phyloP scores from a whole-genome alignment of 2,329 filamentous ascomycete genomes.

The Myotisia sp. region DNA sequence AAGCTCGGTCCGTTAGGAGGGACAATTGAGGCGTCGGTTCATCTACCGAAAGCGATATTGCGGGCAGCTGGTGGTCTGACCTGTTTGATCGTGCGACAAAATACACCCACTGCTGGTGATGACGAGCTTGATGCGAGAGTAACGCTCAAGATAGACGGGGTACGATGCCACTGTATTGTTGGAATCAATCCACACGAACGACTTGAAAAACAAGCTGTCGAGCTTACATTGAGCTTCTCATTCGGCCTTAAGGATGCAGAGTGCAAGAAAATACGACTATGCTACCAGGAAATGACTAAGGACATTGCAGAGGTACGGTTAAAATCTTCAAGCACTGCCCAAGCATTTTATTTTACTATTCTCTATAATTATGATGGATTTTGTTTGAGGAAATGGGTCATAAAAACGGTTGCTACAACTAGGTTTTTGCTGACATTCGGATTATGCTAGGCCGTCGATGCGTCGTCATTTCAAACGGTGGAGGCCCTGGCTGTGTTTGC shows the following conservation, averaged over 20 bases:
- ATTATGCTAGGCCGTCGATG: constrained; percentile 31
- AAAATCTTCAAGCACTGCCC: too few relatives aligned
- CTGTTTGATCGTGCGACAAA: constrained; percentile 22
- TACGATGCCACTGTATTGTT: constrained; percentile 34
- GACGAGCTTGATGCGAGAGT: constrained; percentile 23
- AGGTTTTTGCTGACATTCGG: constrained; percentile 5
- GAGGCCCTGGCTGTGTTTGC: constrained; percentile 38
- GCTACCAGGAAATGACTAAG: constrained; percentile 28
- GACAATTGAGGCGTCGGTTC: constrained; percentile 25
- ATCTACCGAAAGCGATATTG: constrained; percentile 33
- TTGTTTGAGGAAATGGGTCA: too few relatives aligned
- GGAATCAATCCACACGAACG: constrained; percentile 41
- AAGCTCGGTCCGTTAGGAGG: constrained; percentile 9
- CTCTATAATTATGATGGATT: too few relatives aligned
- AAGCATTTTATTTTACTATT: too few relatives aligned
- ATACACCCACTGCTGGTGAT: constrained; percentile 14
- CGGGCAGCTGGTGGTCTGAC: constrained; percentile 30
- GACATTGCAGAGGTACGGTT: constrained; percentile 26
- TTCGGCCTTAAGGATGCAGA: constrained; percentile 16
- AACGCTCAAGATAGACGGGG: constrained; percentile 24
- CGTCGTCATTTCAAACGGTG: constrained; percentile 36
- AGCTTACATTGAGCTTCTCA: constrained; percentile 27
- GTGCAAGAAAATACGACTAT: constrained; percentile 23
- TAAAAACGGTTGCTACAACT: too few relatives aligned
- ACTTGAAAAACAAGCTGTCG: constrained; percentile 36